Evolutionary conservation across 768 basidiomycete species (phyloP), one percentile per base, ranked within the genome.

Genomic region (Goffeauzyma gilvescens): DNA sequence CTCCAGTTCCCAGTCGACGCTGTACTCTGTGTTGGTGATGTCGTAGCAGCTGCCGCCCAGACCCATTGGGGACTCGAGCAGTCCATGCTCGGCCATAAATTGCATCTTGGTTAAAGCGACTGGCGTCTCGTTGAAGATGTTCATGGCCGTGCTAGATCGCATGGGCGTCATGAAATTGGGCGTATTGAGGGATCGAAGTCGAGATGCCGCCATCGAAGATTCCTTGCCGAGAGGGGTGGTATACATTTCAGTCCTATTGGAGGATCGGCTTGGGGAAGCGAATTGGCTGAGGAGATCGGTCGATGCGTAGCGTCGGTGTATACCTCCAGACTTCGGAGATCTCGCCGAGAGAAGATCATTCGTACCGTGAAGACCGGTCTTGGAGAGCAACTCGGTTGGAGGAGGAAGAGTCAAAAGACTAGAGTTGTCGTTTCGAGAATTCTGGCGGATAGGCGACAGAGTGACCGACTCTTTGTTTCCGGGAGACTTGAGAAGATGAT

Each of bases 361-460:
- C n/a, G n/a, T n/a, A n/a, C n/a, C n/a, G n/a, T n/a, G n/a, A n/a
- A n/a, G n/a, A n/a, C n/a, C n/a, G n/a, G n/a, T n/a, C n/a, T 41
- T 42, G 23, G 27, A 44, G 7, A 44, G 35, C 14, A 49, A 21
- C 24, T 44, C 38, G 7, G 42, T 38, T 9, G 47, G 47, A 7
- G 38, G 42, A 4, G 42, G 47, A 14, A 44, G 38, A n/a, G 32
- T 49, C 13, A 49, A n/a, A n/a, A n/a, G n/a, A n/a, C n/a, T n/a
- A n/a, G n/a, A n/a, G n/a, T n/a, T n/a, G n/a, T n/a, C n/a, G n/a
- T n/a, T n/a, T n/a, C n/a, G n/a, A n/a, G n/a, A n/a, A n/a, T n/a
- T n/a, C n/a, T n/a, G n/a, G n/a, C 37, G 46, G 37, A 49, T 49
- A 1, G 47, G 47, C 4, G 47, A 49, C 6, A 49, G 31, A 20